A percentile compares a stretch with the other conserved stretches of the same genome.
These are phyloP conservation scores for Immersiella caudata DNA, from an alignment of 495 filamentous ascomycete genomes.

Conservation along the genomic window DNA sequence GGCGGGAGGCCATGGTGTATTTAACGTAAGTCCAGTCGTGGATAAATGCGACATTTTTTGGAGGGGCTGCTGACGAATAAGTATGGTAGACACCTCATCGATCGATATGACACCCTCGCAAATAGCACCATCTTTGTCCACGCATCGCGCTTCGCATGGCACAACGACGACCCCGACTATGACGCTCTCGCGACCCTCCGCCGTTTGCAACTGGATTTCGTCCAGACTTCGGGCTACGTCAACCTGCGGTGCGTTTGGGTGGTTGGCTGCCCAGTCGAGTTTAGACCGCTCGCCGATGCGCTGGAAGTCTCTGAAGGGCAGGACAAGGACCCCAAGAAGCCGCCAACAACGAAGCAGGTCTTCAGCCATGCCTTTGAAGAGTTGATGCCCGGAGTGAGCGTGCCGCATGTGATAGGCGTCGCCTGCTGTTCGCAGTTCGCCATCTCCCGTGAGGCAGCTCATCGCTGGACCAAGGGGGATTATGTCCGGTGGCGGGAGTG, in stretches of 20 bases:
- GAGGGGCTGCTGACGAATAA: conserved; percentile 40
- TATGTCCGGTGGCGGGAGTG: conserved; percentile 62
- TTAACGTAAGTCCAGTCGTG: conserved; percentile 54
- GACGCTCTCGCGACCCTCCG: conserved; percentile 51
- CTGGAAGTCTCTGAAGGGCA: background rate
- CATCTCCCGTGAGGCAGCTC: conserved; percentile 57
- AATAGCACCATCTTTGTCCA: conserved; percentile 64
- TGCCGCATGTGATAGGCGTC: conserved; percentile 52
- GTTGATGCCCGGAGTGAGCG: conserved; percentile 53
- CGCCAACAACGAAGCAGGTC: conserved; percentile 20
- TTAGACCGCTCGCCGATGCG: conserved; percentile 45
- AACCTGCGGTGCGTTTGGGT: conserved; percentile 67
- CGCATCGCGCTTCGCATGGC: conserved; percentile 65
- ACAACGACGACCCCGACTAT: conserved; percentile 61
- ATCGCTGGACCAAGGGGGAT: conserved; percentile 49
- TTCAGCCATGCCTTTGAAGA: conserved; percentile 59
- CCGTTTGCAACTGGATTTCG: conserved; percentile 57
- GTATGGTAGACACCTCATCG: conserved; percentile 67
- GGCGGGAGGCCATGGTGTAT: conserved; percentile 66
- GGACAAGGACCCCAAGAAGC: background rate
- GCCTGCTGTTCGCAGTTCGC: conserved; percentile 76
- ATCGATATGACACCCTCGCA: conserved; percentile 64
- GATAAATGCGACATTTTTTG: background rate
- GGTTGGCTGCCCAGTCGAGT: conserved; percentile 63
- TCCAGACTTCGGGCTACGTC: conserved; percentile 60